These are phyloP conservation scores for Xylaria sp. DNA, from an alignment of 2,329 filamentous ascomycete species.

Conservation along the genomic window DNA sequence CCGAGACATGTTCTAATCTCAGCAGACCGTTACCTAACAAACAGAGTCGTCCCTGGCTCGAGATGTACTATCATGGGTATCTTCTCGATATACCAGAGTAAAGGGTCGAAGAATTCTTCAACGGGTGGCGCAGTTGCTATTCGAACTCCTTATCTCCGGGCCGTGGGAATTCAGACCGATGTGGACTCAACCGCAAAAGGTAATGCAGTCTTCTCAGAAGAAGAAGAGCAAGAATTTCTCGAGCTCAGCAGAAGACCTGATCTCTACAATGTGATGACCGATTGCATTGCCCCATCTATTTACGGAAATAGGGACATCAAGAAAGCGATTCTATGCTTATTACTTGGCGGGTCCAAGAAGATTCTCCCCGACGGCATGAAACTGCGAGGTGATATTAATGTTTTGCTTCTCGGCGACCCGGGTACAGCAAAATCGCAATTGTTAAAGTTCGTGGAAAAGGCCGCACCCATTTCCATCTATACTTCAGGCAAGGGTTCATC, in stretches of 20 bases:
- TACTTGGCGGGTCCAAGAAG: constrained; percentile 97
- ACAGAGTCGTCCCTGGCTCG: constrained; percentile 93
- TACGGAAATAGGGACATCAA: constrained; percentile 98
- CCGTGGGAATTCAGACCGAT: constrained; percentile 91
- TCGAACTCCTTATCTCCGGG: constrained; percentile 91
- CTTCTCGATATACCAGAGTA: constrained; percentile 97
- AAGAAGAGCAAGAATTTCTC: constrained; percentile 95
- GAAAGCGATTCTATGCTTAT: constrained; percentile 92
- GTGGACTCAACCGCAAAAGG: constrained; percentile 90
- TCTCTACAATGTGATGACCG: constrained; percentile 89
- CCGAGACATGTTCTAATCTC: constrained; percentile 95
- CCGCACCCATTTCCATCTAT: constrained; percentile 96
- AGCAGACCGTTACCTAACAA: constrained; percentile 95
- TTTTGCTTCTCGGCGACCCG: constrained; percentile 93
- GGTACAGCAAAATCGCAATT: constrained; percentile 98
- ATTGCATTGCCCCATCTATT: constrained; percentile 96
- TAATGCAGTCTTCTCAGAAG: constrained; percentile 84
- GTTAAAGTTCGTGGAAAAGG: constrained; percentile 96
- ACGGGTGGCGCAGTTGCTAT: constrained; percentile 89
- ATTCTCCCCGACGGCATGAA: constrained; percentile 98
- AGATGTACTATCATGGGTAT: constrained; percentile 96
- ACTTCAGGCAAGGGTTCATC: constrained; percentile 98
- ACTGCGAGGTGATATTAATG: constrained; percentile 96
- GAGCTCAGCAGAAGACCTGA: constrained; percentile 92
- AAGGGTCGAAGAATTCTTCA: constrained; percentile 80